A percentile compares a stretch with the other conserved stretches of the same genome.
Conservation (phyloP, 169 alveolate species). For the Prorocentrum cordatum region DNA sequence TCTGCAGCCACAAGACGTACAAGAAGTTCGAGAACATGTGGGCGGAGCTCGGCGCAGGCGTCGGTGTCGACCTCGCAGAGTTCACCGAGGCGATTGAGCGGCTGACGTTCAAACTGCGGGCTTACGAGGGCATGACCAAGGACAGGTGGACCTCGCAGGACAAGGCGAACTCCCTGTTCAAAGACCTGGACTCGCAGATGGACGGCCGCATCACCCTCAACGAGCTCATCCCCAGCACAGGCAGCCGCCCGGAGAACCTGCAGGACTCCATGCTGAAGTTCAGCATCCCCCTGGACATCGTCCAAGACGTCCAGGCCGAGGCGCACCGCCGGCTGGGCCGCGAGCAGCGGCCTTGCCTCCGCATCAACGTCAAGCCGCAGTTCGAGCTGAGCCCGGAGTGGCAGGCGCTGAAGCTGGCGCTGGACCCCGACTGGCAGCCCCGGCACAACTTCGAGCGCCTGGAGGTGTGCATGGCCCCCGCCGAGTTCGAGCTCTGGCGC, state of each 20-base stretch:
- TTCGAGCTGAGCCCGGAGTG: conserved; percentile 2
- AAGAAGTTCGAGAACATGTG: too few species aligned
- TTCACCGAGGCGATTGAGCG: too few species aligned
- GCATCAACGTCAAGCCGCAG: not conserved
- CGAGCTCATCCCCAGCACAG: not conserved
- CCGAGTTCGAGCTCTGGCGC: not conserved
- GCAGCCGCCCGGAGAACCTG: not conserved
- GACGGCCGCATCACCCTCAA: not conserved
- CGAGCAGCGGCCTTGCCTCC: not conserved
- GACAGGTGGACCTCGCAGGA: not conserved
- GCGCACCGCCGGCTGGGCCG: not conserved
- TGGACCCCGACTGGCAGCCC: conserved; percentile 13
- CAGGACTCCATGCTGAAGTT: not conserved
- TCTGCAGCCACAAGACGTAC: too few species aligned
- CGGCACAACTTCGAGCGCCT: not conserved
- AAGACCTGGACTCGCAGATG: not conserved
- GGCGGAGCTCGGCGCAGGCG: too few species aligned
- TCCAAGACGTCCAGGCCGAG: not conserved
- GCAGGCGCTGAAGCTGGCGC: not conserved
- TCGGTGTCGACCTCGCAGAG: too few species aligned
- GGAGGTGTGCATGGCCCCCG: not conserved
- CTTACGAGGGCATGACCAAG: not conserved
- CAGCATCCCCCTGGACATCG: not conserved
- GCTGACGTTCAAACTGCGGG: too few species aligned
- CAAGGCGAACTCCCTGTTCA: not conserved